These are phyloP conservation scores for Jackrogersella multiformis DNA, from an alignment of 495 filamentous ascomycete species.

Conservation along the genomic window DNA sequence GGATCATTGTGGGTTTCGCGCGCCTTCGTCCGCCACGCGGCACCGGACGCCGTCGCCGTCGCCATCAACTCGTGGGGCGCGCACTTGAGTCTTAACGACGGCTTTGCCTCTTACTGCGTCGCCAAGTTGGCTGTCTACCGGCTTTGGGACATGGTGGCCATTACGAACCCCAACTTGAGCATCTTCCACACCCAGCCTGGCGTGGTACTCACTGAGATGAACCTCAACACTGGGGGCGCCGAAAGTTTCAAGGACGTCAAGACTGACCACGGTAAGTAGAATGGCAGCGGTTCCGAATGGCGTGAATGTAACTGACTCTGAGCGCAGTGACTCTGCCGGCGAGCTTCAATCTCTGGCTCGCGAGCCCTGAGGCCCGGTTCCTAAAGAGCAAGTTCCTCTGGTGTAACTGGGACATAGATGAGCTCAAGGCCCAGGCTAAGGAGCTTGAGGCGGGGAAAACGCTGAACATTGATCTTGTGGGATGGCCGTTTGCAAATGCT, in stretches of 20 bases:
- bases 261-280: constrained; percentile 44
- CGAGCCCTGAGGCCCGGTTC: constrained; percentile 48
- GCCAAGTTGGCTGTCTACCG: constrained; percentile 54
- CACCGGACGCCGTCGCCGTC: constrained; percentile 50
- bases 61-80: constrained; percentile 51
- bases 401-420: constrained; percentile 58
- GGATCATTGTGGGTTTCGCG: constrained; percentile 52
- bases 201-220: constrained; percentile 53
- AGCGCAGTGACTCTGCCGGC: constrained; percentile 40
- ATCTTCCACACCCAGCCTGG: constrained; percentile 61
- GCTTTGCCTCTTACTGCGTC: constrained; percentile 50
- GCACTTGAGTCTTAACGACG: constrained; percentile 49
- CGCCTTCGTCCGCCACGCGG: constrained; percentile 53
- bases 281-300: not conserved
- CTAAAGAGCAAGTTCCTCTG: constrained; percentile 52
- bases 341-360: constrained; percentile 52
- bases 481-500: constrained; percentile 5
- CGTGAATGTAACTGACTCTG: not conserved
- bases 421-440: constrained; percentile 39
- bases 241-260: constrained; percentile 48
- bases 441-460: not conserved
- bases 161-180: constrained; percentile 49
- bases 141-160: constrained; percentile 52
- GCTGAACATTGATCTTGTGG: constrained; percentile 8
- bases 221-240: constrained; percentile 44